These are phyloP conservation scores for Anthostomella pinea DNA, from an alignment of 2,329 filamentous ascomycete species.

Conservation along the genomic window DNA sequence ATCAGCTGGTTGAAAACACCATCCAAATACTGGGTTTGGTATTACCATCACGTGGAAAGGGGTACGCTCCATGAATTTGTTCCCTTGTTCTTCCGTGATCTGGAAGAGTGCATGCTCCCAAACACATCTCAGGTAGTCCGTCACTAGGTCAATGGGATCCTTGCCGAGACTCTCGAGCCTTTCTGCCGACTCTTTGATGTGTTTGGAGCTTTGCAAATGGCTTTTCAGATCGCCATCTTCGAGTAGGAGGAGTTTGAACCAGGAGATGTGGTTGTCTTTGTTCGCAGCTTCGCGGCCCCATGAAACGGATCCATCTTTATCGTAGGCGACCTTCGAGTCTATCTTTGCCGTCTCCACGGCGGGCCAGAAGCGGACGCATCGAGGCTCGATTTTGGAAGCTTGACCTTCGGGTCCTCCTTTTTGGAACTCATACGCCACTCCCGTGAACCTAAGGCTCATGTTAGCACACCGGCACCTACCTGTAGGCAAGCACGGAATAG, in stretches of 20 bases:
- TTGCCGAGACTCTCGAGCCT: constrained; percentile 11
- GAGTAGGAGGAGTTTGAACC: constrained; percentile 12
- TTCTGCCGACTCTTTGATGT: constrained; percentile 15
- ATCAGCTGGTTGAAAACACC: no score
- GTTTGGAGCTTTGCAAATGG: constrained; percentile 10
- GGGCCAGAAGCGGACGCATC: no score
- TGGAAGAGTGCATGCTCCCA: constrained; percentile 31
- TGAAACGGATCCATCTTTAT: background rate
- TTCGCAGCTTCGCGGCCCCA: constrained; percentile 7
- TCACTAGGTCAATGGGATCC: constrained; percentile 28
- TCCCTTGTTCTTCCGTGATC: constrained; percentile 28
- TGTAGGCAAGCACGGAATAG: no score
- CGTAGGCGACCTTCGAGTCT: constrained; percentile 3
- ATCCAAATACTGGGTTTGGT: no score
- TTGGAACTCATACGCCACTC: constrained; percentile 7
- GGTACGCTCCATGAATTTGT: constrained; percentile 17
- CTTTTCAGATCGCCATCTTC: constrained; percentile 1
- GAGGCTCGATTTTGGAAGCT: background rate
- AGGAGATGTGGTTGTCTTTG: background rate
- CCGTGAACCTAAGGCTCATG: constrained; percentile 10
- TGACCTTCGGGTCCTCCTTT: constrained; percentile 6
- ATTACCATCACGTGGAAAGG: constrained; percentile 37
- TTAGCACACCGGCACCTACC: no score
- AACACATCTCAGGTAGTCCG: constrained; percentile 31
- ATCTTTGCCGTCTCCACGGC: constrained; percentile 7